Evolutionary conservation across 2,329 filamentous ascomycete species (phyloP).

Genomic region (Ophiosphaerella herpotricha): DNA sequence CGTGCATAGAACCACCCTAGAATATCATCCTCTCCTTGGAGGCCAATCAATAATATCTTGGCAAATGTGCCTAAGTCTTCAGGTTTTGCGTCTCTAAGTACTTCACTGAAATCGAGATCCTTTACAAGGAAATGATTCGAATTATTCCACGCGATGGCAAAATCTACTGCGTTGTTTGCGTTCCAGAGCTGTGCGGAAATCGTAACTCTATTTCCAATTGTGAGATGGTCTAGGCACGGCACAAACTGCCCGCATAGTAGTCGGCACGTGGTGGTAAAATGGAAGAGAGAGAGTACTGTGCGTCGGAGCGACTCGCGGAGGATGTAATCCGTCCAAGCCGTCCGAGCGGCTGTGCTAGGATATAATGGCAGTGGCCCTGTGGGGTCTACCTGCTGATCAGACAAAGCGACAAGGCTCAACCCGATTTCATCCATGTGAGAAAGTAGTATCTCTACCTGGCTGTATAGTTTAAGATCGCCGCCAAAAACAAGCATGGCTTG

Average conservation of each 20-base stretch:
- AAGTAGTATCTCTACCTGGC: conserved; percentile 21
- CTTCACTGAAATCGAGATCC: conserved; percentile 31
- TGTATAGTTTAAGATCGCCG: conserved; percentile 24
- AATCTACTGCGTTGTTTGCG: conserved; percentile 35
- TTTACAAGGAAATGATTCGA: conserved; percentile 34
- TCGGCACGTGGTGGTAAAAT: conserved; percentile 44
- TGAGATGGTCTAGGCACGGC: conserved; percentile 15
- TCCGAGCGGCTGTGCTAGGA: conserved; percentile 39
- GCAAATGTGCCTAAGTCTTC: conserved; percentile 38
- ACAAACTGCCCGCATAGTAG: conserved; percentile 20
- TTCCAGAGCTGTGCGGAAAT: conserved; percentile 38
- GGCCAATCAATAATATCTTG: conserved; percentile 31
- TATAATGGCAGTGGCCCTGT: conserved; percentile 43
- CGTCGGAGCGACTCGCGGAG: conserved; percentile 60
- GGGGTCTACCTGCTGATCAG: conserved; percentile 18
- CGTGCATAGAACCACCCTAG: conserved; percentile 34
- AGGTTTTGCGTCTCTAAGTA: conserved; percentile 24
- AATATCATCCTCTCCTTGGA: conserved; percentile 36
- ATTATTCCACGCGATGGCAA: conserved; percentile 38
- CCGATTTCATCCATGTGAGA: conserved; percentile 22
- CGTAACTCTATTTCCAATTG: conserved; percentile 20
- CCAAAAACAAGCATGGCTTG: conserved; percentile 34
- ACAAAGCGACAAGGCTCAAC: conserved; percentile 5
- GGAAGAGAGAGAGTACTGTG: conserved; percentile 56
- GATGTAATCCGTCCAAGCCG: conserved; percentile 59